These are phyloP conservation scores for Colletotrichum gigasporum DNA, from an alignment of 2,329 filamentous ascomycete species.

Conservation along the genomic window DNA sequence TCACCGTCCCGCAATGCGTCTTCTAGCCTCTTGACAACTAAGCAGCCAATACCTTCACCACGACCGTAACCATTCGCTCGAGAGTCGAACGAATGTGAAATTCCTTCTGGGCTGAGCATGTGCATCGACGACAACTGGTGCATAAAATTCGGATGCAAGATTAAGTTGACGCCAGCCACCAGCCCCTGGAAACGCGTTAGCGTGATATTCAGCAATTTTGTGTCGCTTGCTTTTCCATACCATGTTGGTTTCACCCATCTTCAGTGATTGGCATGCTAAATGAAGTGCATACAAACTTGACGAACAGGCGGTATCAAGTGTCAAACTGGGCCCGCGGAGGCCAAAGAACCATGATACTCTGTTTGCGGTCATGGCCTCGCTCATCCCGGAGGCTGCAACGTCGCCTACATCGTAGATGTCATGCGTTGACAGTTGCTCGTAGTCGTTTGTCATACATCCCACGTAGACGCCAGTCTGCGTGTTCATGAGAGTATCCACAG, in stretches of 20 bases:
- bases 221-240: not conserved
- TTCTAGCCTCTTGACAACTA: slow-evolving; percentile 52
- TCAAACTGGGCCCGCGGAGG: slow-evolving; percentile 40
- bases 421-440: slow-evolving; percentile 53
- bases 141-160: slow-evolving; percentile 32
- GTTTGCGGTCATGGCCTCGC: slow-evolving; percentile 33
- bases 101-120: slow-evolving; percentile 32
- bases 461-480: slow-evolving; percentile 60
- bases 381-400: slow-evolving; percentile 12
- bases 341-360: slow-evolving; percentile 37
- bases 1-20: slow-evolving; percentile 52
- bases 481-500: slow-evolving; percentile 55
- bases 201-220: too few species aligned
- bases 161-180: slow-evolving; percentile 25
- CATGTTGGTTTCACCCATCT: slow-evolving; percentile 38
- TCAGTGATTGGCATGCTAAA: slow-evolving; percentile 41
- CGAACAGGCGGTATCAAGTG: slow-evolving; percentile 48
- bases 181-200: slow-evolving; percentile 2
- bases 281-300: slow-evolving; percentile 43
- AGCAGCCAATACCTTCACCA: slow-evolving; percentile 50
- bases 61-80: slow-evolving; percentile 53
- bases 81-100: slow-evolving; percentile 42
- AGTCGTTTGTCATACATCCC: slow-evolving; percentile 57
- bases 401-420: slow-evolving; percentile 55
- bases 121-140: slow-evolving; percentile 22